Evolutionary conservation across 192 early-diverging fungal genomes (phyloP), one percentile per base, ranked within the genome.

Genomic region (Coemansia sp.): DNA sequence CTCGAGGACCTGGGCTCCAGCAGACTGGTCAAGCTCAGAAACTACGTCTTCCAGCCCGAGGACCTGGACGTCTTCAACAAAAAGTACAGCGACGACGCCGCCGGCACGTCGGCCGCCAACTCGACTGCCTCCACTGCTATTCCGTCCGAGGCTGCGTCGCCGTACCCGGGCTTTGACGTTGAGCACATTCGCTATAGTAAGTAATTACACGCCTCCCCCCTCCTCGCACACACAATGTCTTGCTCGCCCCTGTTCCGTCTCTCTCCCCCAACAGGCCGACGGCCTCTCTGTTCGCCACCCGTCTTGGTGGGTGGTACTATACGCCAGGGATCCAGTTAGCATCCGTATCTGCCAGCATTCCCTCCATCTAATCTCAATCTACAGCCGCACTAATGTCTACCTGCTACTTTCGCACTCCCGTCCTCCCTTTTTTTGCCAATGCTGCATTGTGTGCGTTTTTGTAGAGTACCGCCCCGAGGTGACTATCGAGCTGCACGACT

Each of bases 161-260:
- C 72, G 33, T 53, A 60, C 13, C 72, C 72, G 3, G 60, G 60
- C 36, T 63, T 75, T 40, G 72, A 75, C 41, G 72, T 67, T 22
- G 72, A 75, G 35, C 72, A 75, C 50, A 75, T 67, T 40, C 60
- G 72, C 56, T 75, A 67, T 57, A 75, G 69, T 72, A 72, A 64
- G 69, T 72, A 34, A n/a, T n/a, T n/a, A n/a, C n/a, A n/a, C n/a
- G n/a, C n/a, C n/a, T n/a, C n/a, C n/a, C n/a, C n/a, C n/a, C n/a
- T n/a, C n/a, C n/a, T n/a, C n/a, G n/a, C n/a, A n/a, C n/a, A n/a
- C n/a, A n/a, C n/a, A n/a, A n/a, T n/a, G n/a, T n/a, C n/a, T n/a
- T n/a, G n/a, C n/a, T n/a, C n/a, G n/a, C n/a, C n/a, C n/a, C n/a
- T n/a, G n/a, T n/a, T n/a, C n/a, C n/a, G n/a, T n/a, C n/a, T n/a